Evolutionary conservation across 331 rosid species (phyloP).

Genomic region (Quercus tomentella): DNA sequence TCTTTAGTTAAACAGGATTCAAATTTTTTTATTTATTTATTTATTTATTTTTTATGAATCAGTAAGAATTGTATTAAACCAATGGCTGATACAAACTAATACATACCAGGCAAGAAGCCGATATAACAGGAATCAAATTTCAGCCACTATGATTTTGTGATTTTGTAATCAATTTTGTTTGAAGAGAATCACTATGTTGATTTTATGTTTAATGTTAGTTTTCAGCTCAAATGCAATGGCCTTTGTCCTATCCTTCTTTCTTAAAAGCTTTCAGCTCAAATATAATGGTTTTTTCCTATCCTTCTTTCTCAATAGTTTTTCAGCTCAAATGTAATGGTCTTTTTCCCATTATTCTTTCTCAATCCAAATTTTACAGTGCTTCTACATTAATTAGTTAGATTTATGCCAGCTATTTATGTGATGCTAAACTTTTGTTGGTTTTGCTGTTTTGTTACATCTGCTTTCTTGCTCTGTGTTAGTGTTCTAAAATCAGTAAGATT

Average conservation of each 20-base stretch:
- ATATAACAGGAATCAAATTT: not conserved
- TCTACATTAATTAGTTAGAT: not conserved
- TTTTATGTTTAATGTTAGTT: not conserved
- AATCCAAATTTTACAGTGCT: not conserved
- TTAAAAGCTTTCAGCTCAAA: not conserved
- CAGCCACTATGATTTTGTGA: not conserved
- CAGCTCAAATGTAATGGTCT: not conserved
- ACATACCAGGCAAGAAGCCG: too few relatives aligned
- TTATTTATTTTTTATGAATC: too few relatives aligned
- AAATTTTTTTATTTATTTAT: too few relatives aligned
- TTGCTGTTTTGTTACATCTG: not conserved
- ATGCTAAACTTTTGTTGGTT: not conserved
- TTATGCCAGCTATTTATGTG: not conserved
- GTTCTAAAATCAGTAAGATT: not conserved
- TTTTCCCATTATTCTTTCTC: not conserved
- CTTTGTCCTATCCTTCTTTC: not conserved
- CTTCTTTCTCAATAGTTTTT: not conserved
- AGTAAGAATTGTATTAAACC: too few relatives aligned
- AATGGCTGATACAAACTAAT: too few relatives aligned
- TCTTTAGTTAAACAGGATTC: not conserved
- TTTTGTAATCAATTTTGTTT: not conserved
- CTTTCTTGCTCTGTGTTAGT: not conserved
- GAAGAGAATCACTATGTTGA: not conserved
- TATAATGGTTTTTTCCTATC: not conserved
- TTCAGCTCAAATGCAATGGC: not conserved